These are phyloP conservation scores for Citrus inodora DNA, from an alignment of 345 rosid species.

Conservation along the genomic window DNA sequence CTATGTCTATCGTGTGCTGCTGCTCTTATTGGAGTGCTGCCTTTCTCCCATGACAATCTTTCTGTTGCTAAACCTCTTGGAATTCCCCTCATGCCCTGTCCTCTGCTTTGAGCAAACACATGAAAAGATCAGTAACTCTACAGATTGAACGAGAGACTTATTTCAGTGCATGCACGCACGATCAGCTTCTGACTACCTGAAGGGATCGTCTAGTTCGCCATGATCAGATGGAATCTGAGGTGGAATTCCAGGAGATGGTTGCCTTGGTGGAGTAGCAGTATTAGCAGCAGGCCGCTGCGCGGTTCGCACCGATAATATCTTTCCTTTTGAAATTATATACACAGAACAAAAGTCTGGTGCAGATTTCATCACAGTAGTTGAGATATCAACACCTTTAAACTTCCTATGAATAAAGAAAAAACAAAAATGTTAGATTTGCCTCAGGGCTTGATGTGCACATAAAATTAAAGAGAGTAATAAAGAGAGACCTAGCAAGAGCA, in stretches of 20 bases:
- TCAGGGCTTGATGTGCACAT: not conserved
- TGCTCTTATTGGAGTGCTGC: constrained; percentile 16
- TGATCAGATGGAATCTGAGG: constrained; percentile 20
- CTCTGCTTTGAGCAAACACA: constrained; percentile 26
- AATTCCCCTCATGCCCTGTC: constrained; percentile 23
- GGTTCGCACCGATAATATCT: constrained; percentile 39
- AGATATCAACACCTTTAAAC: constrained; percentile 51
- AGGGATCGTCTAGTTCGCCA: constrained; percentile 31
- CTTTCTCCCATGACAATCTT: constrained; percentile 29
- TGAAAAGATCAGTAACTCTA: not conserved
- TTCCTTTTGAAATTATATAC: constrained; percentile 80
- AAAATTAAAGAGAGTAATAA: not conserved
- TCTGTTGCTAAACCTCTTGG: constrained; percentile 30
- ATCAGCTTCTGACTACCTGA: constrained; percentile 27
- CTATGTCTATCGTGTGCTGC: constrained; percentile 28
- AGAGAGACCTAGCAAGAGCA: constrained; percentile 56
- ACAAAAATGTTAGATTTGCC: not conserved
- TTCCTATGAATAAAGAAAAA: constrained; percentile 22
- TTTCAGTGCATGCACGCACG: not conserved
- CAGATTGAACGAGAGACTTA: not conserved
- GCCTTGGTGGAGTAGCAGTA: constrained; percentile 52
- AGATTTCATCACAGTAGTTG: constrained; percentile 42
- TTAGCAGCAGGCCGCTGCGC: constrained; percentile 52
- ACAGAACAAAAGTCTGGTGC: constrained; percentile 76
- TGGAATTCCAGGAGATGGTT: constrained; percentile 29